These are phyloP conservation scores for Xylaria sp. DNA, from an alignment of 2,329 filamentous ascomycete genomes.

Conservation along the genomic window DNA sequence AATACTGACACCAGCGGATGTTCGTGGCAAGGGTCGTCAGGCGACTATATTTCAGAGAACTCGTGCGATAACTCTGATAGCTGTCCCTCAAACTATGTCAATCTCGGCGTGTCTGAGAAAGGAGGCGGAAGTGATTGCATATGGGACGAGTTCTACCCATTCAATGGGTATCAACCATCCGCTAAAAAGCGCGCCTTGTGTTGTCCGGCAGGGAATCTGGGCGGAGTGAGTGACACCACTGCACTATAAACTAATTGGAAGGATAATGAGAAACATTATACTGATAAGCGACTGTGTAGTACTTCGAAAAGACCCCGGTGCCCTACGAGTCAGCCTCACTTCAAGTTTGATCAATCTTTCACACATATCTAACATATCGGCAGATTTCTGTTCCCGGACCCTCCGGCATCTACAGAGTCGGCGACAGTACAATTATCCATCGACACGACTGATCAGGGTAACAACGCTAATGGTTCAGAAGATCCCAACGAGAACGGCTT, in stretches of 20 bases:
- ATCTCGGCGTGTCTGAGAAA: conserved; percentile 13
- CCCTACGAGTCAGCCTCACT: conserved; percentile 11
- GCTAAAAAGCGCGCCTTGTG: conserved; percentile 16
- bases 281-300: conserved; percentile 5
- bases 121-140: conserved; percentile 14
- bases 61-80: conserved; percentile 4
- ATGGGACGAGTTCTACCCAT: not conserved
- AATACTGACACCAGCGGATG: conserved; percentile 5
- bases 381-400: conserved; percentile 16
- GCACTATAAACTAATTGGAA: not conserved
- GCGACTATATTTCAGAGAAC: not conserved
- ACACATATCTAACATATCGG: conserved; percentile 16
- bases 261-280: not conserved
- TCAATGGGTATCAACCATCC: not conserved
- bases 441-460: conserved; percentile 44
- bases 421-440: conserved; percentile 6
- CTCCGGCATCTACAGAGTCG: conserved; percentile 10
- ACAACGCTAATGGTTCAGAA: conserved; percentile 18
- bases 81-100: conserved; percentile 11
- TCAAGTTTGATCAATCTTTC: not conserved
- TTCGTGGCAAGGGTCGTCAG: conserved; percentile 9
- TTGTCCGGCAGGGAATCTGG: conserved; percentile 9
- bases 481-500: conserved; percentile 50
- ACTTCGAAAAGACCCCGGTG: conserved; percentile 6
- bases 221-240: conserved; percentile 17